These are phyloP conservation scores for Cyberlindnera misumaiensis DNA, from an alignment of 805 yeast species.

Conservation along the genomic window DNA sequence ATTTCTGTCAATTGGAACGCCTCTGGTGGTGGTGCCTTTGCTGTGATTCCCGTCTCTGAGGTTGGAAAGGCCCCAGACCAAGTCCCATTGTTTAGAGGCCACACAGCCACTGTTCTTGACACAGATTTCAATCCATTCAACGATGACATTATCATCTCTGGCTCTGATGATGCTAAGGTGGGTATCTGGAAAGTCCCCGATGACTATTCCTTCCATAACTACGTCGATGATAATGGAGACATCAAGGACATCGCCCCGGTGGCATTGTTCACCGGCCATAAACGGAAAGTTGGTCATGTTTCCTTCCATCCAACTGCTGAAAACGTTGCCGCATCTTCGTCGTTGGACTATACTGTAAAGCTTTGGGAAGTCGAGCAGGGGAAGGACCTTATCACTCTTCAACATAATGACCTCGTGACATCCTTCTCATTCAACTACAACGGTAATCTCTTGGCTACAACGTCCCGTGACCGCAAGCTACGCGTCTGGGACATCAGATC, in stretches of 20 bases:
- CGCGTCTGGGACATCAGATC: constrained; percentile 88
- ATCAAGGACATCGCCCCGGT: constrained; percentile 66
- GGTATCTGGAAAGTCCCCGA: constrained; percentile 86
- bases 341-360: constrained; percentile 86
- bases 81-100: constrained; percentile 92
- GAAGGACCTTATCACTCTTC: constrained; percentile 60
- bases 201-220: constrained; percentile 64
- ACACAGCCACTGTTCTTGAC: constrained; percentile 90
- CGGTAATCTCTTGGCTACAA: constrained; percentile 81
- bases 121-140: constrained; percentile 94
- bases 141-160: constrained; percentile 64
- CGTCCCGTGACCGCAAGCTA: constrained; percentile 83
- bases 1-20: constrained; percentile 88
- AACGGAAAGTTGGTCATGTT: constrained; percentile 90
- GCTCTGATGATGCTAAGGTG: constrained; percentile 77
- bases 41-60: constrained; percentile 80
- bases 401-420: constrained; percentile 89
- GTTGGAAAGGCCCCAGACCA: constrained; percentile 91
- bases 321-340: constrained; percentile 81
- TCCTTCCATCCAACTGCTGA: constrained; percentile 84
- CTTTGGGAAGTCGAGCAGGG: constrained; percentile 84
- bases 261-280: constrained; percentile 74
- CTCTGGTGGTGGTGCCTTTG: constrained; percentile 97
- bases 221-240: constrained; percentile 46
- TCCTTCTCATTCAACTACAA: constrained; percentile 86